Percentiles rank a stretch among this genome's conserved stretches.
phyloP scores from a whole-genome alignment of 2,329 filamentous ascomycete genomes.

The Monilinia polystroma region DNA sequence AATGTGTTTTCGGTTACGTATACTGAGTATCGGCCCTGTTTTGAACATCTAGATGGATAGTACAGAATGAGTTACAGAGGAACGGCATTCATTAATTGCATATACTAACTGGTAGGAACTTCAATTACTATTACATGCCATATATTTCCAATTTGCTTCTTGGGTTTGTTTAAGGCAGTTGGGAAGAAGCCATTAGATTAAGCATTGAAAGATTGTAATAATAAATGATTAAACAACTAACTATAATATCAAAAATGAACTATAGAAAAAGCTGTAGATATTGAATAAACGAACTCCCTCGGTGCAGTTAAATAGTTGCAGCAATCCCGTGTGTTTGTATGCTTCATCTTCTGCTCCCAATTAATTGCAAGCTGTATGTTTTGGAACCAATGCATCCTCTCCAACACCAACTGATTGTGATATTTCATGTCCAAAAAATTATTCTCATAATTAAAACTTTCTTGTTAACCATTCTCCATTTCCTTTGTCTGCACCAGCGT shows the following conservation, averaged over 20 bases:
- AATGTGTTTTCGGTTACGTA: neutral
- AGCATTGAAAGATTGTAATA: neutral
- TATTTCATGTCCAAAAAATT: neutral
- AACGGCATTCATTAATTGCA: neutral
- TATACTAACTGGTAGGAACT: neutral
- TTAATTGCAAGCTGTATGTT: neutral
- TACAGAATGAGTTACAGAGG: neutral
- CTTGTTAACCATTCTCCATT: neutral
- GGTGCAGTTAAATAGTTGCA: neutral
- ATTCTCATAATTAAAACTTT: neutral
- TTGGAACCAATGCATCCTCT: neutral
- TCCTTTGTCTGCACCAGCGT: neutral
- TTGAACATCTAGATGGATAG: neutral
- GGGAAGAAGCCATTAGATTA: neutral
- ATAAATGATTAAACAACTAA: neutral
- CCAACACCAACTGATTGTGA: neutral
- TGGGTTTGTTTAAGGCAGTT: neutral
- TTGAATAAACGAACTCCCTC: neutral
- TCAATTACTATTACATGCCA: neutral
- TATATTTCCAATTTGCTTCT: neutral
- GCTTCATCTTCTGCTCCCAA: neutral
- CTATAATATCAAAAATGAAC: neutral
- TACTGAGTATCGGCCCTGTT: neutral
- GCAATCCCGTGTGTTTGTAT: neutral
- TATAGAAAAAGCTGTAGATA: neutral